These are phyloP conservation scores for Neonectria ditissima DNA, from an alignment of 2,329 filamentous ascomycete species.

Conservation along the genomic window DNA sequence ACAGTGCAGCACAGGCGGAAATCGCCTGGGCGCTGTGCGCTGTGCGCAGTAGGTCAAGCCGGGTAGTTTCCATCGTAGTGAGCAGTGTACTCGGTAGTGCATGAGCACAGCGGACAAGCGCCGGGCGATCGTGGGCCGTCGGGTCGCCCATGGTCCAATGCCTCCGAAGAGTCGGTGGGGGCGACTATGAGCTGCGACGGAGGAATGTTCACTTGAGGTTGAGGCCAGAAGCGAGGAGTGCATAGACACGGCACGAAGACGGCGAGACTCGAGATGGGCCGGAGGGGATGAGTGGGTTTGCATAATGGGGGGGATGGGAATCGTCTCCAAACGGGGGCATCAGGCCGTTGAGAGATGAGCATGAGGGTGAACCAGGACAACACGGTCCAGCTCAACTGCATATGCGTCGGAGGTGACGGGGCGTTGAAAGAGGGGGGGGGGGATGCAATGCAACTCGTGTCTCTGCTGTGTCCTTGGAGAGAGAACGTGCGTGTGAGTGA, in stretches of 20 bases:
- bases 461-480: background rate
- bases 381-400: slow-evolving; percentile 13
- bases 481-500: background rate
- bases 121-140: slow-evolving; percentile 20
- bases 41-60: slow-evolving; percentile 18
- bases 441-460: slow-evolving; percentile 8
- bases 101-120: background rate
- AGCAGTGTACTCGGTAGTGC: slow-evolving; percentile 7
- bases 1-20: slow-evolving; percentile 2
- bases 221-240: slow-evolving; percentile 14
- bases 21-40: slow-evolving; percentile 4
- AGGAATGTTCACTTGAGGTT: slow-evolving; percentile 29
- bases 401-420: background rate
- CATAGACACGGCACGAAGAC: background rate
- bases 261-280: background rate
- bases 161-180: slow-evolving; percentile 27
- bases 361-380: slow-evolving; percentile 11
- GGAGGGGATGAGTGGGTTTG: slow-evolving; percentile 4
- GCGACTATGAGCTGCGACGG: slow-evolving; percentile 18
- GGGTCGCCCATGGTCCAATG: slow-evolving; percentile 17
- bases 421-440: slow-evolving; percentile 1
- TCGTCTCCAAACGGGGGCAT: slow-evolving; percentile 5
- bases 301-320: slow-evolving; percentile 10
- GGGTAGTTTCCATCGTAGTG: slow-evolving; percentile 22
- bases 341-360: slow-evolving; percentile 3